Conservation (phyloP, 768 basidiomycete species). For the Porpolomopsis calyptriformis region DNA sequence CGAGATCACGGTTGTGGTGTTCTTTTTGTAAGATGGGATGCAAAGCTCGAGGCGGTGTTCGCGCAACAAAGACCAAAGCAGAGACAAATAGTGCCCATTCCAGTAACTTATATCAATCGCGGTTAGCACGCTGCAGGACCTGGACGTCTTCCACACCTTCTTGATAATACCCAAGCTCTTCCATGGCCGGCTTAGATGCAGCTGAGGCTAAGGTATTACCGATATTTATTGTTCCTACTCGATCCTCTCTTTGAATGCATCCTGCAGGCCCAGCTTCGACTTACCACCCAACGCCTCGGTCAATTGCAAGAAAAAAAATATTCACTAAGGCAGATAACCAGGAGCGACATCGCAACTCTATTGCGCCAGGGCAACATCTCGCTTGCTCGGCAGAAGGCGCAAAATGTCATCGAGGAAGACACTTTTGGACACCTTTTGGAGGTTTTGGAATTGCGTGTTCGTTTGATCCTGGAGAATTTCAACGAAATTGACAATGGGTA, state of each 20-base stretch:
- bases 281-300: slow-evolving; percentile 53
- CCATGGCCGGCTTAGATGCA: slow-evolving; percentile 6
- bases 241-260: background rate
- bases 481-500: slow-evolving; percentile 44
- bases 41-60: too few species aligned
- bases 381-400: slow-evolving; percentile 64
- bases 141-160: too few species aligned
- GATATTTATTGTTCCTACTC: slow-evolving; percentile 2
- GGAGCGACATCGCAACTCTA: slow-evolving; percentile 58
- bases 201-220: slow-evolving; percentile 9
- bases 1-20: too few species aligned
- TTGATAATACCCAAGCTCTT: background rate
- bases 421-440: slow-evolving; percentile 51
- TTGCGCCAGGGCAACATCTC: slow-evolving; percentile 50
- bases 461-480: slow-evolving; percentile 48
- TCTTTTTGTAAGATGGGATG: too few species aligned
- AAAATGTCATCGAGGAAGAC: slow-evolving; percentile 56
- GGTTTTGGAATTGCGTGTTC: slow-evolving; percentile 54
- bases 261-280: slow-evolving; percentile 48
- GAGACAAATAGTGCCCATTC: too few species aligned
- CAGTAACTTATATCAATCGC: background rate
- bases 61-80: too few species aligned
- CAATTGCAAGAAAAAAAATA: slow-evolving; percentile 65
- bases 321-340: slow-evolving; percentile 48
- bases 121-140: too few species aligned